phyloP scores from a whole-genome alignment of 208 protist genomes.

The Porcisia deanei region DNA sequence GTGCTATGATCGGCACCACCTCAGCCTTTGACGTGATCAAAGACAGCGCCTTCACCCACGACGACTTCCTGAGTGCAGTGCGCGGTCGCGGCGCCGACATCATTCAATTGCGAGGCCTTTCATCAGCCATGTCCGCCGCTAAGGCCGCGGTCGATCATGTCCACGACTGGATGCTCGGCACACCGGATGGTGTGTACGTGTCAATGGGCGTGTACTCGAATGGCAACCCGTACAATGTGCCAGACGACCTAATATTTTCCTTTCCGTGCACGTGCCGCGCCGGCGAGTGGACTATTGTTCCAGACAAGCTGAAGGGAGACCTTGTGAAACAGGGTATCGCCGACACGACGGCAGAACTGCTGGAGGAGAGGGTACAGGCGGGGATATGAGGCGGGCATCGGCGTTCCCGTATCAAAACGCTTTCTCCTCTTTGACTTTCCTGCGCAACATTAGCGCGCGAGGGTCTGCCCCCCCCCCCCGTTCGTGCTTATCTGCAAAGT shows the following conservation, averaged over 20 bases:
- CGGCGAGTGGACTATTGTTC: conserved; percentile 88
- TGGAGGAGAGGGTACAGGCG: conserved; percentile 49
- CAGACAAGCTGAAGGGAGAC: conserved; percentile 43
- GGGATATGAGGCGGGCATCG: conserved; percentile 3
- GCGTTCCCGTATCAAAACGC: background rate
- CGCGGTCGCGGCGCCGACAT: conserved; percentile 93
- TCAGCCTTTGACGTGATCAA: conserved; percentile 54
- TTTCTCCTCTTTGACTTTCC: background rate
- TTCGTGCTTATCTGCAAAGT: background rate
- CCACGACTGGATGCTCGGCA: conserved; percentile 74
- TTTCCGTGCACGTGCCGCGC: conserved; percentile 91
- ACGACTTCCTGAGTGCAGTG: conserved; percentile 84
- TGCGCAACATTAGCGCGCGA: background rate
- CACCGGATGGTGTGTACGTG: conserved; percentile 62
- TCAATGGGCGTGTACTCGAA: conserved; percentile 94
- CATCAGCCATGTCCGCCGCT: conserved; percentile 94
- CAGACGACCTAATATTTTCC: conserved; percentile 92
- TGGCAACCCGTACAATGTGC: conserved; percentile 91
- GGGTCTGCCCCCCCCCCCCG: background rate
- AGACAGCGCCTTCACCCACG: conserved; percentile 72
- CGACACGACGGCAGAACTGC: conserved; percentile 45
- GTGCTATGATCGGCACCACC: conserved; percentile 63
- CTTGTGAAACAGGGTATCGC: conserved; percentile 35
- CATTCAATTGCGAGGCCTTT: conserved; percentile 85
- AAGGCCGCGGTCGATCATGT: conserved; percentile 73